Percentiles rank a stretch among this genome's conserved stretches.
Evolutionary conservation across 163 green algal genomes (phyloP).

Genomic region (Chlorella variabilis): DNA sequence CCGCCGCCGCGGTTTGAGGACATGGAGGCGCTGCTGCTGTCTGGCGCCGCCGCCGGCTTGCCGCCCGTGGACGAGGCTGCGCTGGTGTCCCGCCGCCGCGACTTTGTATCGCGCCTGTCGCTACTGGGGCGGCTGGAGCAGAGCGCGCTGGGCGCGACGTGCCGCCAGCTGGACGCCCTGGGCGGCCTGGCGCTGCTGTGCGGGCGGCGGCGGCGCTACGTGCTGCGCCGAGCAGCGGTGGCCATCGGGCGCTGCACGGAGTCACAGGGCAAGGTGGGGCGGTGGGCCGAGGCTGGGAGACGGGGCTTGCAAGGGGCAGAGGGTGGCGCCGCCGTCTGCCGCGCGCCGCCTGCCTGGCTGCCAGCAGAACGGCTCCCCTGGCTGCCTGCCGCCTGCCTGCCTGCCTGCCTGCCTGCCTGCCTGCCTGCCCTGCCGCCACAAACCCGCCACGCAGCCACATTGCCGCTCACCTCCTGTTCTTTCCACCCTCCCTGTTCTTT

Average conservation of each 20-base stretch:
- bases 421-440: too few species aligned
- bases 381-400: too few species aligned
- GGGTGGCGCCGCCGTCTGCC: too few species aligned
- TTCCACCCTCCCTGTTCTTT: neutral
- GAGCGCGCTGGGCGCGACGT: slow-evolving; percentile 5
- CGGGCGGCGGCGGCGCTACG: slow-evolving; percentile 41
- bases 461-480: too few species aligned
- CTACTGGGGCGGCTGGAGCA: slow-evolving; percentile 23
- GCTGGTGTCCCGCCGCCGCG: neutral
- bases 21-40: slow-evolving; percentile 14
- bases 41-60: neutral
- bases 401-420: too few species aligned
- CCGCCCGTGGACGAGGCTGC: neutral
- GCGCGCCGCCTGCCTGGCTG: too few species aligned
- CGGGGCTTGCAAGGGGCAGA: too few species aligned
- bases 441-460: too few species aligned
- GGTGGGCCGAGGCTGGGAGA: too few species aligned
- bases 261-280: slow-evolving; percentile 42
- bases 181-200: slow-evolving; percentile 57
- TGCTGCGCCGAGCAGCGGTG: slow-evolving; percentile 51
- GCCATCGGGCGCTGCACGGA: slow-evolving; percentile 53
- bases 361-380: too few species aligned
- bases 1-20: slow-evolving; percentile 23
- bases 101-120: slow-evolving; percentile 6
- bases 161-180: slow-evolving; percentile 28